Conservation (phyloP, 176 grass and related monocot species). For the Pharus latifolius region DNA sequence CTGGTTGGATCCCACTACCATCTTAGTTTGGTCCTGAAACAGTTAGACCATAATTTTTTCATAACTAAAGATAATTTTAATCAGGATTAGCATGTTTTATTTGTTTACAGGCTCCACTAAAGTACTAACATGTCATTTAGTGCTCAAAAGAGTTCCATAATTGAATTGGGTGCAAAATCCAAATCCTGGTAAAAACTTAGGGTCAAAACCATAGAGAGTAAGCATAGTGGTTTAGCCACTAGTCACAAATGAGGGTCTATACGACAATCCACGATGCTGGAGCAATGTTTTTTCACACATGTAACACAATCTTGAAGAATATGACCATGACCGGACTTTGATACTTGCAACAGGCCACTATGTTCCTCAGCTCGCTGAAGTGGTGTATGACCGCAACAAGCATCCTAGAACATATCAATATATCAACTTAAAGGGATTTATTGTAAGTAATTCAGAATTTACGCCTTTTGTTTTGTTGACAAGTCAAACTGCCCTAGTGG, state of each 20-base stretch:
- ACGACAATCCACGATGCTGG: background rate
- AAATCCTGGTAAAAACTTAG: background rate
- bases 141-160: slow-evolving; percentile 4
- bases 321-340: background rate
- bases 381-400: slow-evolving; percentile 64
- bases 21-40: slow-evolving; percentile 12
- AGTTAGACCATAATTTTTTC: background rate
- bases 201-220: background rate
- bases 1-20: slow-evolving; percentile 4
- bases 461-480: background rate
- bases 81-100: background rate
- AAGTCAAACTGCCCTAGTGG: too few species aligned
- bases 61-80: background rate
- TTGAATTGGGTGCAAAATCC: too few species aligned
- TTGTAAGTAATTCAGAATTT: slow-evolving; percentile 25
- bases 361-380: slow-evolving; percentile 72
- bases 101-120: background rate
- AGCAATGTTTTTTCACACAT: background rate
- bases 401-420: slow-evolving; percentile 16
- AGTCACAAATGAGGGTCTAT: background rate
- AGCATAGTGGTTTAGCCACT: slow-evolving; percentile 10
- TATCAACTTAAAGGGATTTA: slow-evolving; percentile 77
- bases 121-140: background rate
- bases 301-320: background rate
- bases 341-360: slow-evolving; percentile 54